A percentile compares a stretch with the other conserved stretches of the same genome.
phyloP scores from a whole-genome alignment of 345 rosid genomes.

The Clausena lansium region DNA sequence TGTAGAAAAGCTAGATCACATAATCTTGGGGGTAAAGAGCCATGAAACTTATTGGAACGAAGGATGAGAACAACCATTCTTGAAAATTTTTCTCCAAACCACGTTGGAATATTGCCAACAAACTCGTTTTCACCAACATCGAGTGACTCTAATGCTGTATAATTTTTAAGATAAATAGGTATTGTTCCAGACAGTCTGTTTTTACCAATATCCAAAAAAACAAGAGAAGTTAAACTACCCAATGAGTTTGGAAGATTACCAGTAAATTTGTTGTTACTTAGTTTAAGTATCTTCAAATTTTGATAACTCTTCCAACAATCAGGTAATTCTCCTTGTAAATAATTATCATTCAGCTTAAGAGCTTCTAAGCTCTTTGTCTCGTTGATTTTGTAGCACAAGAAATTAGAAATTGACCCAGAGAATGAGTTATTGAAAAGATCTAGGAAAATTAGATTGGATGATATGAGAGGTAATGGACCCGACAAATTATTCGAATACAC shows the following conservation, averaged over 20 bases:
- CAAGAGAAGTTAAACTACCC: neutral
- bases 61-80: too few species aligned
- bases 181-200: neutral
- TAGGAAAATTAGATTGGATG: too few species aligned
- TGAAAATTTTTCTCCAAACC: constrained; percentile 1
- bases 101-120: neutral
- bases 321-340: neutral
- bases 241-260: too few species aligned
- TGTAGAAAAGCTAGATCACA: neutral
- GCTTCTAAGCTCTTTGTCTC: constrained; percentile 8
- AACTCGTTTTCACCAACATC: neutral
- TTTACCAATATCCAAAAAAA: neutral
- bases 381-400: constrained; percentile 21
- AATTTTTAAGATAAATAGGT: neutral
- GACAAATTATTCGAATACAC: too few species aligned
- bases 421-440: constrained; percentile 34
- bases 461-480: too few species aligned
- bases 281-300: too few species aligned
- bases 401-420: constrained; percentile 22
- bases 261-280: too few species aligned
- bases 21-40: neutral
- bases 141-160: neutral
- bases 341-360: constrained; percentile 36
- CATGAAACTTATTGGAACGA: constrained; percentile 1
- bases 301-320: too few species aligned